Percentiles rank a stretch among this genome's conserved stretches.
Evolutionary conservation across 768 basidiomycete species (phyloP).

Genomic region (Collybia sordida): DNA sequence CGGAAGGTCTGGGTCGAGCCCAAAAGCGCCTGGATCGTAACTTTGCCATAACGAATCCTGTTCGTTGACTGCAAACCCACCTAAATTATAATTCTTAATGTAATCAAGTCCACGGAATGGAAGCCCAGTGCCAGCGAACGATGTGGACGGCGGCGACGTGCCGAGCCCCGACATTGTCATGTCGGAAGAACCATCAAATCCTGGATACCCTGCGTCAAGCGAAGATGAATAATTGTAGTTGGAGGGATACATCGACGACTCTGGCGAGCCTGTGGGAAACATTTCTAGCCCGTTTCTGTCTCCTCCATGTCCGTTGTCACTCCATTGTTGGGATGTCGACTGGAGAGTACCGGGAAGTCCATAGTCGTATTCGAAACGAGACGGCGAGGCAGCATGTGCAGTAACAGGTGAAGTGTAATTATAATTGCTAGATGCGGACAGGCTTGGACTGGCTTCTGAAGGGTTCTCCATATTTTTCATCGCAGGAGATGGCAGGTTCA

Average conservation of each 20-base stretch:
- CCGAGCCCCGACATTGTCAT: constrained; percentile 44
- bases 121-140: constrained; percentile 70
- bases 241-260: constrained; percentile 43
- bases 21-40: constrained; percentile 75
- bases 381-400: constrained; percentile 44
- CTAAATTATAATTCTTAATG: constrained; percentile 73
- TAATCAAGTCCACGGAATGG: constrained; percentile 85
- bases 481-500: constrained; percentile 69
- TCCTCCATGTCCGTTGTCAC: constrained; percentile 25
- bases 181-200: constrained; percentile 40
- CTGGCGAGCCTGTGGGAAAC: constrained; percentile 40
- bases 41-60: constrained; percentile 57
- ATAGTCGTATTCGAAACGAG: constrained; percentile 57
- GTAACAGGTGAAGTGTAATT: constrained; percentile 47
- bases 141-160: constrained; percentile 58
- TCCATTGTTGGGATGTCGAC: constrained; percentile 44
- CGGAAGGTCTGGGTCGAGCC: constrained; percentile 74
- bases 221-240: constrained; percentile 42
- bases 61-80: constrained; percentile 45
- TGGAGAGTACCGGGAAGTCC: constrained; percentile 38
- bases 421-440: constrained; percentile 45
- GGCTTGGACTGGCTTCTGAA: constrained; percentile 56
- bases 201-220: constrained; percentile 39
- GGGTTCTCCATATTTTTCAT: constrained; percentile 49
- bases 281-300: constrained; percentile 40